Evolutionary conservation across 192 early-diverging fungal species (phyloP).

Genomic region (Phycomyces blakesleeanus): DNA sequence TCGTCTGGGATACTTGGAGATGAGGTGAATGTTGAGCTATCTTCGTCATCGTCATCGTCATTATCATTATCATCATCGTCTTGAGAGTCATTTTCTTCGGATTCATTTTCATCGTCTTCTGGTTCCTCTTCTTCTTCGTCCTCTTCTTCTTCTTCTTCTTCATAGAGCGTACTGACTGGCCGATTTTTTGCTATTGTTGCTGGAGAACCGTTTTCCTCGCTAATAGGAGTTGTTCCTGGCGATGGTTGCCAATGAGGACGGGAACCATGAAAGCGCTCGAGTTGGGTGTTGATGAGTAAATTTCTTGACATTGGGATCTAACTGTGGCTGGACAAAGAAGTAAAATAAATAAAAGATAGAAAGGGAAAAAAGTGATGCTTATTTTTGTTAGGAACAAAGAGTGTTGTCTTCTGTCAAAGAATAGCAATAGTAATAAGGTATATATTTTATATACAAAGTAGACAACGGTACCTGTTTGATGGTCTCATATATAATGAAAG

Average conservation of each 20-base stretch:
- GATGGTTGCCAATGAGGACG: constrained; percentile 15
- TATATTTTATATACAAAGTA: no score
- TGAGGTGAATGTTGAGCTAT: constrained; percentile 19
- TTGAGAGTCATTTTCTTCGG: constrained; percentile 20
- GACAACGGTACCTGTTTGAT: no score
- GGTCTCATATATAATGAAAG: no score
- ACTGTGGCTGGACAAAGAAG: not conserved
- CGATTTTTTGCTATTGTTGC: constrained; percentile 1
- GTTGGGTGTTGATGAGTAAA: constrained; percentile 10
- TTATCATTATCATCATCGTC: constrained; percentile 31
- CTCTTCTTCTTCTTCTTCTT: constrained; percentile 22
- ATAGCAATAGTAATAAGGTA: no score
- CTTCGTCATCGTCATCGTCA: constrained; percentile 19
- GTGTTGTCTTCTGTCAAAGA: no score
- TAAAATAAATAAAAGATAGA: no score
- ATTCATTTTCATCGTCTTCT: constrained; percentile 4
- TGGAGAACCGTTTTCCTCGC: not conserved
- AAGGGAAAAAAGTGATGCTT: no score
- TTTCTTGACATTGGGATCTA: constrained; percentile 12
- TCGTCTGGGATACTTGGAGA: constrained; percentile 42
- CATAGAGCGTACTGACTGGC: constrained; percentile 11
- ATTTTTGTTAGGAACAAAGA: no score
- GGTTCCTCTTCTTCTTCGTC: constrained; percentile 8
- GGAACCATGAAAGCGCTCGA: constrained; percentile 12
- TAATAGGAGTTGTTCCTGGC: not conserved